A percentile compares a stretch with the other conserved stretches of the same genome.
These are phyloP conservation scores for Aaosphaeria arxii DNA, from an alignment of 2,329 filamentous ascomycete genomes.

Conservation along the genomic window DNA sequence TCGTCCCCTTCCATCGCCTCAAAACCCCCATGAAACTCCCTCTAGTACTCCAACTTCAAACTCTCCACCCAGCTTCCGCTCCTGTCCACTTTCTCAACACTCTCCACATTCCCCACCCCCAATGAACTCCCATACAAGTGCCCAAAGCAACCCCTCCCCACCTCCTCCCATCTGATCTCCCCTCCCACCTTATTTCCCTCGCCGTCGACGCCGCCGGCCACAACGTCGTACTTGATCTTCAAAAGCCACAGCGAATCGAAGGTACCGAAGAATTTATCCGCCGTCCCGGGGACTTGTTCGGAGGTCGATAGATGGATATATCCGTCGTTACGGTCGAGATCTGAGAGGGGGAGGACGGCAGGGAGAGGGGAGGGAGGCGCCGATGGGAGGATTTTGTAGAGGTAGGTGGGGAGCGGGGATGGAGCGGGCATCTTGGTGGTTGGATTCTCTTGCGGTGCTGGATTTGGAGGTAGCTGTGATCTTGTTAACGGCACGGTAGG, in stretches of 20 bases:
- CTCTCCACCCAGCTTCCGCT: constrained; percentile 47
- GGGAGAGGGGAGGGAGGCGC: constrained; percentile 56
- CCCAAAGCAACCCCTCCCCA: constrained; percentile 49
- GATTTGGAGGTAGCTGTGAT: too few species aligned
- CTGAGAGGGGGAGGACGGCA: constrained; percentile 54
- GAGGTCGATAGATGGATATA: constrained; percentile 61
- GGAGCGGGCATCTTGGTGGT: constrained; percentile 22
- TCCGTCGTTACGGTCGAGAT: constrained; percentile 58
- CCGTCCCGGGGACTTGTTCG: constrained; percentile 44
- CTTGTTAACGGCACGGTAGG: too few species aligned
- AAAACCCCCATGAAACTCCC: not conserved
- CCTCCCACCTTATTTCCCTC: constrained; percentile 14
- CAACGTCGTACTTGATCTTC: constrained; percentile 51
- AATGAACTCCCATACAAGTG: constrained; percentile 59
- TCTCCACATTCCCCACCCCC: constrained; percentile 52
- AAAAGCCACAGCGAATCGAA: constrained; percentile 47
- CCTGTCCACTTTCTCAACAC: constrained; percentile 47
- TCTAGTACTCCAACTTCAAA: constrained; percentile 27
- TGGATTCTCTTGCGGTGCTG: too few species aligned
- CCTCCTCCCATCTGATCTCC: constrained; percentile 54
- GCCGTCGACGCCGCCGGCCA: constrained; percentile 27
- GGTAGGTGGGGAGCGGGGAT: constrained; percentile 27
- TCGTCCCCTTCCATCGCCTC: too few species aligned
- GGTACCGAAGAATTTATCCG: constrained; percentile 32
- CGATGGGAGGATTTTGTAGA: constrained; percentile 61